Evolutionary conservation across 2,329 filamentous ascomycete genomes (phyloP).

Genomic region (Rutstroemia sp.): DNA sequence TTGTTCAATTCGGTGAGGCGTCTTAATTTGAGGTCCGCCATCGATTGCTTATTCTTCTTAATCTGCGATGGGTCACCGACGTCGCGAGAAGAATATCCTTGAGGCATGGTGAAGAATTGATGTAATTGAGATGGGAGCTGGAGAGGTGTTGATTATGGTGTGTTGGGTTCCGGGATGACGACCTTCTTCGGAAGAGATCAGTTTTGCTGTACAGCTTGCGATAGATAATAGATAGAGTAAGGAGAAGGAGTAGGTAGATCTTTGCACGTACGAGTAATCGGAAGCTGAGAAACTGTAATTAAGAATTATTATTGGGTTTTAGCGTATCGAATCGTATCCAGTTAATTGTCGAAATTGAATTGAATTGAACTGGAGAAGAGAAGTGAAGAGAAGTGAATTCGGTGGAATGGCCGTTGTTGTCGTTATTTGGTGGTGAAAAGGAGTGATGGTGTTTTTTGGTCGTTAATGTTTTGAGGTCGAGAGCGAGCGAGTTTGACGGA

Average conservation of each 20-base stretch:
- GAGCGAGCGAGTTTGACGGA: too few species aligned
- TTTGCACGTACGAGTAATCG: background rate
- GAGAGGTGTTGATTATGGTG: background rate
- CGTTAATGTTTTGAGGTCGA: background rate
- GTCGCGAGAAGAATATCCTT: slow-evolving; percentile 60
- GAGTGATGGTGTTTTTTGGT: background rate
- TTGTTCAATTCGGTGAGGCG: slow-evolving; percentile 96
- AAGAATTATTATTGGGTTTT: background rate
- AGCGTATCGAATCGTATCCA: background rate
- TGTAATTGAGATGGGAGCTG: background rate
- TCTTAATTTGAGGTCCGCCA: slow-evolving; percentile 96
- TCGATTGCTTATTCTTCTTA: slow-evolving; percentile 96
- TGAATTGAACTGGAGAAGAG: background rate
- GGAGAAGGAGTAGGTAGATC: background rate
- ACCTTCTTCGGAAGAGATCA: background rate
- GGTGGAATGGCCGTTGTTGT: background rate
- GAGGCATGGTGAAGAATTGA: slow-evolving; percentile 39
- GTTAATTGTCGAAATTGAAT: background rate
- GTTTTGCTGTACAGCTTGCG: background rate
- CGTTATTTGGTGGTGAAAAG: background rate
- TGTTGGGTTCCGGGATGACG: background rate
- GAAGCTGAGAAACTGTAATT: background rate
- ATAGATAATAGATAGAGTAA: background rate
- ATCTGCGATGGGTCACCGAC: slow-evolving; percentile 61
- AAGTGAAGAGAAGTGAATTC: background rate